phyloP scores from a whole-genome alignment of 495 filamentous ascomycete genomes.

The Parachaetomium inaequale region DNA sequence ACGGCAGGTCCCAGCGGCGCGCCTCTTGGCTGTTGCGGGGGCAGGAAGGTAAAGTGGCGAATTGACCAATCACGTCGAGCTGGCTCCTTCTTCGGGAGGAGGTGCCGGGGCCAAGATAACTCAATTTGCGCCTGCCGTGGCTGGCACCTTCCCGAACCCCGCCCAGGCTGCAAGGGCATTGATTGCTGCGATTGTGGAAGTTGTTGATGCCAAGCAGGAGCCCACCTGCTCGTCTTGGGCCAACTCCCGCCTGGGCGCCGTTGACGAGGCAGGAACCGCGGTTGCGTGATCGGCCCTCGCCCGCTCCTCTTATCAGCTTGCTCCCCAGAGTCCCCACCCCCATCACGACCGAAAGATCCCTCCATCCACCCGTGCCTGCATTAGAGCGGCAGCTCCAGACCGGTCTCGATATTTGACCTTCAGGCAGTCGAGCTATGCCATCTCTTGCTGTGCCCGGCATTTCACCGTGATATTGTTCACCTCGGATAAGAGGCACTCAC shows the following conservation, averaged over 20 bases:
- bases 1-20: slow-evolving; percentile 14
- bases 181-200: not conserved
- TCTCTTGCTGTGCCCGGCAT: no score
- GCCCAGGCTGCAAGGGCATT: no score
- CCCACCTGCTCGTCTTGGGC: slow-evolving; percentile 8
- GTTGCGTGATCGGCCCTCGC: not conserved
- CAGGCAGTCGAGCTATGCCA: no score
- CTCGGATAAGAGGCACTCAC: no score
- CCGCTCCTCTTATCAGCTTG: no score
- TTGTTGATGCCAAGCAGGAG: no score
- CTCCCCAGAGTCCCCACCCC: no score
- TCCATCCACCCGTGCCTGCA: no score
- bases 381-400: no score
- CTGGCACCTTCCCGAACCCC: not conserved
- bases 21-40: not conserved
- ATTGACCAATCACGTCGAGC: not conserved
- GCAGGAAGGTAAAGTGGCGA: not conserved
- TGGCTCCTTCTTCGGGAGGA: not conserved
- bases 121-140: slow-evolving; percentile 5
- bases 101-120: slow-evolving; percentile 8
- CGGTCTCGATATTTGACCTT: no score
- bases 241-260: not conserved
- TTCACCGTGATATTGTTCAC: no score
- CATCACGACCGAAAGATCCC: no score
- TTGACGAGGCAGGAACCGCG: not conserved